Conservation (phyloP, 148 eudicot genomes). For the Cornus controversa region DNA sequence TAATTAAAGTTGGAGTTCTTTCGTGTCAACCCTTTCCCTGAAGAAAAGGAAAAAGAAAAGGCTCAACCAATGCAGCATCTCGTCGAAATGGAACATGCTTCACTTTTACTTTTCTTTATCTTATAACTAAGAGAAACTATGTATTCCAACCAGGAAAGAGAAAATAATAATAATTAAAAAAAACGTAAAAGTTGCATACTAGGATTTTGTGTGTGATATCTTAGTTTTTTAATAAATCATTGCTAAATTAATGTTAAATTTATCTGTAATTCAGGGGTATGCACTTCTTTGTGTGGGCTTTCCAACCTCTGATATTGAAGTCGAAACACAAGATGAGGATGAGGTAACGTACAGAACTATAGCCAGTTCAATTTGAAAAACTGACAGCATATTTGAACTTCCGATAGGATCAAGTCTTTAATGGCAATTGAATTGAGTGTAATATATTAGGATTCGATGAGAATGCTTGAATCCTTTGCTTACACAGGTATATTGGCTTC, state of each 20-base stretch:
- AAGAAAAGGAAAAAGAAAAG: not conserved
- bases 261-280: conserved; percentile 63
- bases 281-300: conserved; percentile 97
- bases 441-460: not conserved
- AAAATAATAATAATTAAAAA: too few relatives aligned
- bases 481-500: conserved; percentile 96
- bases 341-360: conserved; percentile 51
- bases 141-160: not conserved
- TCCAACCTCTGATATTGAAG: conserved; percentile 88
- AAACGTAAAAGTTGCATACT: too few relatives aligned
- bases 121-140: not conserved
- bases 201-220: not conserved
- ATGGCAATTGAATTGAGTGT: not conserved
- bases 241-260: not conserved
- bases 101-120: not conserved
- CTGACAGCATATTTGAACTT: conserved; percentile 2
- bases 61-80: not conserved
- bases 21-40: too few relatives aligned
- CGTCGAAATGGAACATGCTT: not conserved
- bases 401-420: not conserved
- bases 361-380: not conserved
- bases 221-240: not conserved
- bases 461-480: not conserved
- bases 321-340: conserved; percentile 98
- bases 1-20: too few relatives aligned